phyloP scores from a whole-genome alignment of 2,329 filamentous ascomycete genomes.

The Fusarium sp. region DNA sequence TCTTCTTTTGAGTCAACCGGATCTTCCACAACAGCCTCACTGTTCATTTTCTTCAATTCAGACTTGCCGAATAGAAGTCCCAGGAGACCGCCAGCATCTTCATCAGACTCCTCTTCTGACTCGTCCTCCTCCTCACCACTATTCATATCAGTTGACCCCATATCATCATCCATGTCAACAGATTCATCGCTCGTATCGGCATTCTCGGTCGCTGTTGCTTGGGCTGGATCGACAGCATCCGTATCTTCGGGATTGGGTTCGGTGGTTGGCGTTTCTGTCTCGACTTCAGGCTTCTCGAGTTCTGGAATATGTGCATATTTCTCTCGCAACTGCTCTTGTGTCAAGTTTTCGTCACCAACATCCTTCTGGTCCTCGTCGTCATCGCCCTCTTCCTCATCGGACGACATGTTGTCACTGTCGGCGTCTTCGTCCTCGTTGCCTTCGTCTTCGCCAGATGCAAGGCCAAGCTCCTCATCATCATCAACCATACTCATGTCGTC shows the following conservation, averaged over 20 bases:
- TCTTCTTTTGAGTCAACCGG: slow-evolving; percentile 42
- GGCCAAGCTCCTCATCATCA: slow-evolving; percentile 50
- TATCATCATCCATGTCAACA: slow-evolving; percentile 75
- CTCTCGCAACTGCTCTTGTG: slow-evolving; percentile 73
- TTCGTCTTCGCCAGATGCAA: slow-evolving; percentile 54
- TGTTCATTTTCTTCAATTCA: slow-evolving; percentile 65
- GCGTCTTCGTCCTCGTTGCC: slow-evolving; percentile 55
- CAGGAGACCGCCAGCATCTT: slow-evolving; percentile 62
- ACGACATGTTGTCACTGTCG: slow-evolving; percentile 68
- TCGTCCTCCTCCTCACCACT: slow-evolving; percentile 60
- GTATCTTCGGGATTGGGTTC: slow-evolving; percentile 42
- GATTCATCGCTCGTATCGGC: slow-evolving; percentile 72
- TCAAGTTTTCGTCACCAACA: slow-evolving; percentile 72
- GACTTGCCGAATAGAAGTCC: slow-evolving; percentile 70
- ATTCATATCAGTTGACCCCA: slow-evolving; percentile 68
- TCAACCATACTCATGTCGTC: slow-evolving; percentile 57
- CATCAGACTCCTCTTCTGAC: slow-evolving; percentile 58
- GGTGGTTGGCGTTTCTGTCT: slow-evolving; percentile 42
- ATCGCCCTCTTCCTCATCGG: slow-evolving; percentile 70
- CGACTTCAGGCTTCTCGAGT: slow-evolving; percentile 49
- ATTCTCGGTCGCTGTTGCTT: slow-evolving; percentile 43
- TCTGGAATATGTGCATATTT: slow-evolving; percentile 77
- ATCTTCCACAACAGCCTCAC: slow-evolving; percentile 49
- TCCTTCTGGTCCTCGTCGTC: slow-evolving; percentile 67
- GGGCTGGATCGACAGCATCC: slow-evolving; percentile 37